phyloP scores from a whole-genome alignment of 371 early-diverging fungal genomes.

The Mucor velutinosus region DNA sequence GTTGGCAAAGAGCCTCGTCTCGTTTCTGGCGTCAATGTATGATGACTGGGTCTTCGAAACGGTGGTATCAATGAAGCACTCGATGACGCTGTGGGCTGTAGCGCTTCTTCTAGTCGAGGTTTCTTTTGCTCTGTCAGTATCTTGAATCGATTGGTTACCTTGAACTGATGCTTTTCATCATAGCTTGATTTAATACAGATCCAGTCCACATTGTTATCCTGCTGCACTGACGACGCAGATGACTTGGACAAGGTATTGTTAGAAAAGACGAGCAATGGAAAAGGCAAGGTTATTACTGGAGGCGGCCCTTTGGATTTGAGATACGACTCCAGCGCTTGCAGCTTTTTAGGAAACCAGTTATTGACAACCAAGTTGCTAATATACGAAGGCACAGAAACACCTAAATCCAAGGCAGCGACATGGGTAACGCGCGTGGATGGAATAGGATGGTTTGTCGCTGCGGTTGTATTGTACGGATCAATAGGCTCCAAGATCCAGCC shows the following conservation, averaged over 20 bases:
- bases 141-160: constrained; percentile 1
- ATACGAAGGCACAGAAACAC: constrained; percentile 52
- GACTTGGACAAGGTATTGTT: constrained; percentile 4
- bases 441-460: constrained; percentile 54
- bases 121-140: not conserved
- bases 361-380: constrained; percentile 54
- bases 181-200: constrained; percentile 7
- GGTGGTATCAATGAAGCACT: not conserved
- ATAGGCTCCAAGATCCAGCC: constrained; percentile 64
- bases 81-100: not conserved
- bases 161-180: constrained; percentile 11
- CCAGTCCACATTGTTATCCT: constrained; percentile 11
- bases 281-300: constrained; percentile 34
- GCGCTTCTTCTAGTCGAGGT: not conserved
- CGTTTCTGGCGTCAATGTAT: not conserved
- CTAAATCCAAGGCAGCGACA: constrained; percentile 56
- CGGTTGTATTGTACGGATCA: constrained; percentile 59
- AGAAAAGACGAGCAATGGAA: constrained; percentile 4
- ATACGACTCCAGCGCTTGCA: constrained; percentile 47
- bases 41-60: constrained; percentile 7
- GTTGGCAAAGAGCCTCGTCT: constrained; percentile 16
- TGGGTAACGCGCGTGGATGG: constrained; percentile 59
- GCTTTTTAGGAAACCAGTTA: constrained; percentile 44
- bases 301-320: constrained; percentile 57
- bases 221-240: not conserved